phyloP scores from a whole-genome alignment of 1,284 basidiomycete species.

The Cryptococcus neoformans region DNA sequence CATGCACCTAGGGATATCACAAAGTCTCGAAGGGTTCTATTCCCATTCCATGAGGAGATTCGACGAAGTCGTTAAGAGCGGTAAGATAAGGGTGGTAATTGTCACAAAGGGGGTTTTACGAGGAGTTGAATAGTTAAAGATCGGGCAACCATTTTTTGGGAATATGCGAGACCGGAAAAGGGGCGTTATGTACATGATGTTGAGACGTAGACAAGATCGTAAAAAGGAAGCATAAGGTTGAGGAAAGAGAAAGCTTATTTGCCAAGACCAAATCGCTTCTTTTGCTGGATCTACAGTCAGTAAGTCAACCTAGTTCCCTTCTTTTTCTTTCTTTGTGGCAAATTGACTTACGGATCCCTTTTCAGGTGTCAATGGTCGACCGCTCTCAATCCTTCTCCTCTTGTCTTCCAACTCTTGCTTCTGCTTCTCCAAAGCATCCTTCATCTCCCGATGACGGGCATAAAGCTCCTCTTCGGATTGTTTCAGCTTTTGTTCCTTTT shows the following conservation, averaged over 20 bases:
- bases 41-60: no score
- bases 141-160: neutral
- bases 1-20: no score
- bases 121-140: neutral
- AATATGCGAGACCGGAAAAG: neutral
- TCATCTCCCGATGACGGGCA: slow-evolving; percentile 97
- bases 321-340: neutral
- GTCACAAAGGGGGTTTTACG: neutral
- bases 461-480: slow-evolving; percentile 98
- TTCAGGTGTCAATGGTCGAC: slow-evolving; percentile 90
- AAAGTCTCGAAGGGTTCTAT: no score
- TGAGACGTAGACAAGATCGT: slow-evolving; percentile 6
- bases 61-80: no score
- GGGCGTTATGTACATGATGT: slow-evolving; percentile 4
- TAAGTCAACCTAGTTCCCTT: no score
- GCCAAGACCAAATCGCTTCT: slow-evolving; percentile 48
- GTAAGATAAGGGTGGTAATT: no score
- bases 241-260: slow-evolving; percentile 21
- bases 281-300: slow-evolving; percentile 9
- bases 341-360: slow-evolving; percentile 56
- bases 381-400: slow-evolving; percentile 93
- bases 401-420: slow-evolving; percentile 93
- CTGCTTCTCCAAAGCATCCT: slow-evolving; percentile 97
- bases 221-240: neutral
- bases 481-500: slow-evolving; percentile 97